phyloP scores from a whole-genome alignment of 1,139 yeast genomes.

The Candida labiduridarum region DNA sequence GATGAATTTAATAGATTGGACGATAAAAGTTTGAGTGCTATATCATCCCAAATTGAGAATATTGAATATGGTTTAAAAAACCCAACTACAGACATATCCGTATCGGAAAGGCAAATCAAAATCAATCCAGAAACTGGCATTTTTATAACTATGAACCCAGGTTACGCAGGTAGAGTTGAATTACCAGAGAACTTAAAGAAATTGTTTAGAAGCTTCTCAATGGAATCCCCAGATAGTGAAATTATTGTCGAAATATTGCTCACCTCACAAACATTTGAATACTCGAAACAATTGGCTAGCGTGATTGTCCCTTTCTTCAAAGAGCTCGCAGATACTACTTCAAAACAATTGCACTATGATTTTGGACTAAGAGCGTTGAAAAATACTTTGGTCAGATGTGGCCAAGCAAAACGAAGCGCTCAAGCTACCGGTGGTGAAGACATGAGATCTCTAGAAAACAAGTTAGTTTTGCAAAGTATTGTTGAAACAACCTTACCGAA shows the following conservation, averaged over 20 bases:
- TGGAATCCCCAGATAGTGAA: constrained; percentile 72
- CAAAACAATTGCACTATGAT: constrained; percentile 77
- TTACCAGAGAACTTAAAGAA: constrained; percentile 87
- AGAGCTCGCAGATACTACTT: constrained; percentile 37
- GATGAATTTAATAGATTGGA: constrained; percentile 91
- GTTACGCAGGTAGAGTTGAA: constrained; percentile 77
- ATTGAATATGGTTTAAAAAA: constrained; percentile 59
- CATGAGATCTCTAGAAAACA: constrained; percentile 29
- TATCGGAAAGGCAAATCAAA: constrained; percentile 48
- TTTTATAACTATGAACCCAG: constrained; percentile 92
- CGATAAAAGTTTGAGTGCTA: constrained; percentile 74
- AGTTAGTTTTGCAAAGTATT: constrained; percentile 55
- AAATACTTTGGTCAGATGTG: constrained; percentile 62
- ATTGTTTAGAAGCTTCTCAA: constrained; percentile 73
- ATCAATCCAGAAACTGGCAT: constrained; percentile 66
- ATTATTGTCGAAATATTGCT: constrained; percentile 74
- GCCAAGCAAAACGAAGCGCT: constrained; percentile 40
- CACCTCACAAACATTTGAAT: constrained; percentile 68
- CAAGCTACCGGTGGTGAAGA: constrained; percentile 6
- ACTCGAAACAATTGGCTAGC: constrained; percentile 49
- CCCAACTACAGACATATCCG: constrained; percentile 32
- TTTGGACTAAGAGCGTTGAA: constrained; percentile 87
- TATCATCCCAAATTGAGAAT: constrained; percentile 77
- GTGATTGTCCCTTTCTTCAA: constrained; percentile 60
- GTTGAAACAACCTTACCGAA: constrained; percentile 67